Base-by-base conservation (phyloP, 164 flowering plant genomes). In the Dillenia suffruticosa region DNA sequence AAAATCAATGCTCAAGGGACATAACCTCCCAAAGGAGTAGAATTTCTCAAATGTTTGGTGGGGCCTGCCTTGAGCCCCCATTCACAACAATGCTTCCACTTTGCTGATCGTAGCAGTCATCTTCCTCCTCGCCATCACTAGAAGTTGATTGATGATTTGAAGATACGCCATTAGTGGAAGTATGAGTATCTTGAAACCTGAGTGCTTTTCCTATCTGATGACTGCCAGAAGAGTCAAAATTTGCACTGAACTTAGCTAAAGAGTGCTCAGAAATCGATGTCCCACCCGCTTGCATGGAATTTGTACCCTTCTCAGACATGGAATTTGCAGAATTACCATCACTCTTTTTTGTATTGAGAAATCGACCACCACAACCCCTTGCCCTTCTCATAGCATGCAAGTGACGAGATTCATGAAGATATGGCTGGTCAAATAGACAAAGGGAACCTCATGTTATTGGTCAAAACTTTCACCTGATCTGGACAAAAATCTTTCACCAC, bases 341-440 rank as follows among this genome's bases (percentile, higher is more conserved):
- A 26, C 57, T 62, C 71, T 88, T 79, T 68, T 85, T 87, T 9
- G 87, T 74, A 59, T 85, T 87, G 32, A 83, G 83, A 67, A 88
- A 88, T 24, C 95, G 84, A 14, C 95, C 95, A 17, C 90, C 87
- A 67, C 76, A 72, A 9, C 87, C 93, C 71, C 90, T 77, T 45
- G 88, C 84, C 64, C 93, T 77, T 70, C 77, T 85, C 79, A 87
- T 61, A 17, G 93, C 93, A 72, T 87, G 93, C 53, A 63, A 61
- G 61, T 87, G 90, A 9, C 93, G 78, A 49, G 90, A 84, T 56
- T 87, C 90, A 51, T 87, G 93, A 57, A 84, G 80, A 70, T 87
- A 87, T 10, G 92, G 89, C 92, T 87, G 72, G 11, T 57, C 49
- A 24, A 51, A 50, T 61, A n/a, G 56, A 51, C 11, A 56, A 54